Evolutionary conservation across 306 rosid genomes (phyloP), one percentile per base, ranked within the genome.

Genomic region (Cicer yamashitae): DNA sequence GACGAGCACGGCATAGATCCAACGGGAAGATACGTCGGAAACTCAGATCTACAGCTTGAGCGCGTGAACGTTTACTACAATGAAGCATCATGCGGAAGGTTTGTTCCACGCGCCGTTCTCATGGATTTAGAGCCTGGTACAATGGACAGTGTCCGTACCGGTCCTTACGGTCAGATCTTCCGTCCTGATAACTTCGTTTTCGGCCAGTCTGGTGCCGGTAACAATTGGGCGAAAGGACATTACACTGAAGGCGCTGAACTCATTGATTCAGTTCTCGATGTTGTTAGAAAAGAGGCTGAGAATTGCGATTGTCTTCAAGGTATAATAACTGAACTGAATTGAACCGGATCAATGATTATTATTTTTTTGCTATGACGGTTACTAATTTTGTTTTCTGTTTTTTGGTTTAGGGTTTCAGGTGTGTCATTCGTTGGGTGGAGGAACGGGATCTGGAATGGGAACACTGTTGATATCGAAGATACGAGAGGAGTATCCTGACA

Each of bases 1-100:
- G 90, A 87, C 6, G 90, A 87, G 77, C 90, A 87, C 58, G 90
- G 90, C 38, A 82, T 87, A 79, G 90, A 87, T 79, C 90, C 90
- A 0, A 84, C 90, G 10, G 90, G 90, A n/a, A 76, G 79, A 72
- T 87, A 87, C 44, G 30, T 79, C 0, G 90, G 88, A 1, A 65
- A 82, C 77, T 62, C 90, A 7, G 86, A 82, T 79, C 88, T 86
- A 65, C 90, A 86, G 73, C 74, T 86, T 2, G 90, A 86, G 84
- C 84, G 90, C 9, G 90, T 86, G 4, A 86, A 86, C 14, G 90
- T 86, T 0, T 86, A 86, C 79, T 86, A 84, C 58, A 86, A 86
- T 40, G 90, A 86, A 22, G 90, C 90, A n/a, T 84, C 88, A 2
- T 84, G 90, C 8, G 90, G 90, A 15, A 77, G 90, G 73, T 87